These are phyloP conservation scores for Shiraia sp. DNA, from an alignment of 2,329 filamentous ascomycete species.

Conservation along the genomic window DNA sequence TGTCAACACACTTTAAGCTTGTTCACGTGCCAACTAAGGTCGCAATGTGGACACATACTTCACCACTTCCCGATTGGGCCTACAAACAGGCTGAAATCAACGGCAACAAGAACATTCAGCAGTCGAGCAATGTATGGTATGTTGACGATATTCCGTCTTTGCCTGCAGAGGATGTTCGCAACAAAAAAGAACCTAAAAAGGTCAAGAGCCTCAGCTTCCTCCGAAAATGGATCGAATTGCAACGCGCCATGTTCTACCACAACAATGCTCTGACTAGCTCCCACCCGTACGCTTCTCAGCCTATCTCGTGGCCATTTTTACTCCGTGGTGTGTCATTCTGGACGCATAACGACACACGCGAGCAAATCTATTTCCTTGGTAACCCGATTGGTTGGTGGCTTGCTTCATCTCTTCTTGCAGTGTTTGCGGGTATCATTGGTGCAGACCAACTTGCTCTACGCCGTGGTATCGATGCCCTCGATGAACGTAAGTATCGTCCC, in stretches of 20 bases:
- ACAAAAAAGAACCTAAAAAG: slow-evolving; percentile 74
- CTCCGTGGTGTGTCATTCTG: slow-evolving; percentile 98
- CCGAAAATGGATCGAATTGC: slow-evolving; percentile 92
- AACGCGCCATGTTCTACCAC: slow-evolving; percentile 98
- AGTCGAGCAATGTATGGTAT: slow-evolving; percentile 92
- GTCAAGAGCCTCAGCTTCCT: slow-evolving; percentile 87
- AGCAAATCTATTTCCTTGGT: slow-evolving; percentile 98
- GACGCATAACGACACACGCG: slow-evolving; percentile 91
- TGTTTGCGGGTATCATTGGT: slow-evolving; percentile 87
- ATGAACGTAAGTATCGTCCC: slow-evolving; percentile 75
- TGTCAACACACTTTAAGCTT: slow-evolving; percentile 93
- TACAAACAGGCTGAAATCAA: slow-evolving; percentile 99
- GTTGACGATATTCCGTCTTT: slow-evolving; percentile 89
- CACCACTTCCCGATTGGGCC: slow-evolving; percentile 93
- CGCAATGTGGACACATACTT: slow-evolving; percentile 98
- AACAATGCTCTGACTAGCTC: slow-evolving; percentile 97
- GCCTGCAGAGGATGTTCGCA: slow-evolving; percentile 70
- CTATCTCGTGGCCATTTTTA: slow-evolving; percentile 97
- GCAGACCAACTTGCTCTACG: slow-evolving; percentile 93
- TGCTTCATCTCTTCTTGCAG: slow-evolving; percentile 85
- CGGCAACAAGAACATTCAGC: slow-evolving; percentile 92
- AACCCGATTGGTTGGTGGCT: slow-evolving; percentile 99
- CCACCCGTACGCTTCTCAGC: slow-evolving; percentile 92
- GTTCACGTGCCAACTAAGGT: slow-evolving; percentile 94
- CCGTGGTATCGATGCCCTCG: slow-evolving; percentile 89